These are phyloP conservation scores for Trematosphaeria pertusa DNA, from an alignment of 2,329 filamentous ascomycete genomes.

Conservation along the genomic window DNA sequence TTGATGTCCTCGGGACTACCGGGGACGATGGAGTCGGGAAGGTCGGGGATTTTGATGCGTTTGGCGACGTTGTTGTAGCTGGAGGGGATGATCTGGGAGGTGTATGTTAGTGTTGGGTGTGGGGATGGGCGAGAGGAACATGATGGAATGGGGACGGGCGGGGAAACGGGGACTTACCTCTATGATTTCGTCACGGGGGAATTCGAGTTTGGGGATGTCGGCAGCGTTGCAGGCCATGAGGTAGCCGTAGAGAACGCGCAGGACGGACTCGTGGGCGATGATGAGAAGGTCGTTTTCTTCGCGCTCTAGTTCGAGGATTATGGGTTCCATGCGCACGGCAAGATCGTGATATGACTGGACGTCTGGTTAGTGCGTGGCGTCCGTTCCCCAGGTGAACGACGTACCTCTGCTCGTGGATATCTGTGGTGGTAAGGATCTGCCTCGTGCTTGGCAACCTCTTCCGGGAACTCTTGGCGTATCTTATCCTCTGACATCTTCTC, in stretches of 20 bases:
- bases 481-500: slow-evolving; percentile 88
- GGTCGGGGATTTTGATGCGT: slow-evolving; percentile 80
- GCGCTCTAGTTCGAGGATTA: slow-evolving; percentile 95
- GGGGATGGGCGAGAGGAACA: neutral
- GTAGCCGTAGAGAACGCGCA: slow-evolving; percentile 95
- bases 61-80: slow-evolving; percentile 97
- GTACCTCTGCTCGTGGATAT: slow-evolving; percentile 90
- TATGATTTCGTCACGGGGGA: slow-evolving; percentile 96
- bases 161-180: no score
- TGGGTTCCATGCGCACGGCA: slow-evolving; percentile 95
- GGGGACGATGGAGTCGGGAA: slow-evolving; percentile 72
- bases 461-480: slow-evolving; percentile 82
- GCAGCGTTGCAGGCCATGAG: slow-evolving; percentile 97
- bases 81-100: slow-evolving; percentile 86
- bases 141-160: slow-evolving; percentile 6
- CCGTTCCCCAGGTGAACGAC: slow-evolving; percentile 10
- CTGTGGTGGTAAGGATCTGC: slow-evolving; percentile 95
- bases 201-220: slow-evolving; percentile 91
- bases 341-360: slow-evolving; percentile 93
- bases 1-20: slow-evolving; percentile 81
- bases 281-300: slow-evolving; percentile 98
- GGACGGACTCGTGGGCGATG: slow-evolving; percentile 96
- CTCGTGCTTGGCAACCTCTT: slow-evolving; percentile 92
- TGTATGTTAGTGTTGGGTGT: slow-evolving; percentile 7
- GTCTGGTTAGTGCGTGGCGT: slow-evolving; percentile 23